phyloP scores from a whole-genome alignment of 2,329 filamentous ascomycete genomes.

The Beauveria rudraprayagi region DNA sequence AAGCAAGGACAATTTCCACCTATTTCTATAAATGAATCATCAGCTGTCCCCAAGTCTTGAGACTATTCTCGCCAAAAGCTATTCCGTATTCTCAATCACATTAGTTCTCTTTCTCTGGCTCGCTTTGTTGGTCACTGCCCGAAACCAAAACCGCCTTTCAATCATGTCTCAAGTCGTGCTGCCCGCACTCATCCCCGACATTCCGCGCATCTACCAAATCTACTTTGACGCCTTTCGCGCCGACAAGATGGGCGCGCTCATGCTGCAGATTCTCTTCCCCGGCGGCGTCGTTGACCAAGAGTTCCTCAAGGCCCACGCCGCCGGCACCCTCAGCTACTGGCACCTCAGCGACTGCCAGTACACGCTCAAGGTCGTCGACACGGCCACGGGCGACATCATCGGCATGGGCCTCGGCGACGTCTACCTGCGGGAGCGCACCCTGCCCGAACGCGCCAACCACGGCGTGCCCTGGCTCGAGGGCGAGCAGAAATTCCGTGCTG shows the following conservation, averaged over 20 bases:
- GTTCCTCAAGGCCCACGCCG: conserved; percentile 35
- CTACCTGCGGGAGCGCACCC: conserved; percentile 28
- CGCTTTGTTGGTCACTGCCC: background rate
- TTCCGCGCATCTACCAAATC: conserved; percentile 36
- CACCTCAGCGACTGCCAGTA: conserved; percentile 33
- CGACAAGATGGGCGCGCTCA: conserved; percentile 29
- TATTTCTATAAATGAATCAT: background rate
- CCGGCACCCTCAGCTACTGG: conserved; percentile 32
- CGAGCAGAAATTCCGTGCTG: conserved; percentile 33
- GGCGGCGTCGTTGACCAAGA: conserved; percentile 22
- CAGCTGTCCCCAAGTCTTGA: too few species aligned
- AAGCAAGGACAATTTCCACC: background rate
- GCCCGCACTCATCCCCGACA: conserved; percentile 38
- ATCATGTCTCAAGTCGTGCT: conserved; percentile 33
- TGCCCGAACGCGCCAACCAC: conserved; percentile 34
- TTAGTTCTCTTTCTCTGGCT: background rate
- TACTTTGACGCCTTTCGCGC: conserved; percentile 38
- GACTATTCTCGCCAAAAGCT: too few species aligned
- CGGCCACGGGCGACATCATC: conserved; percentile 32
- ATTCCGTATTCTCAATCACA: background rate
- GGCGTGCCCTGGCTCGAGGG: conserved; percentile 39
- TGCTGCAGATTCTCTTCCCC: conserved; percentile 36
- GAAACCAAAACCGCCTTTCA: background rate
- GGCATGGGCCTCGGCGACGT: conserved; percentile 41
- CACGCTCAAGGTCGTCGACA: conserved; percentile 40